A percentile compares a stretch with the other conserved stretches of the same genome.
phyloP scores from a whole-genome alignment of 352 stramenopile species.

The Phytophthora pisi region DNA sequence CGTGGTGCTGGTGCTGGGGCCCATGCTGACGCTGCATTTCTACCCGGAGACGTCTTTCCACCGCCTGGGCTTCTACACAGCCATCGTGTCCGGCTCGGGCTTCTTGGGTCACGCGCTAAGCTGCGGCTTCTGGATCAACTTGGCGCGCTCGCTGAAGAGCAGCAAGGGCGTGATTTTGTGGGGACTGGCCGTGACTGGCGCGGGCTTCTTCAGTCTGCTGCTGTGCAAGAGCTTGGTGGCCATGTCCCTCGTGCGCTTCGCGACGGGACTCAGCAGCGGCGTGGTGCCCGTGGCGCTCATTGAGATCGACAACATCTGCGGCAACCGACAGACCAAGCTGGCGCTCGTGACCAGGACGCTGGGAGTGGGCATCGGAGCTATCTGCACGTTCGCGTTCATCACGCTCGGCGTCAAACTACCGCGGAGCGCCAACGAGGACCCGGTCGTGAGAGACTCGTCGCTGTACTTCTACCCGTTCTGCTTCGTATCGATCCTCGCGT shows the following conservation, averaged over 20 bases:
- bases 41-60: constrained; percentile 77
- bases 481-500: constrained; percentile 76
- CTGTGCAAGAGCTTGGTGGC: constrained; percentile 78
- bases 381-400: constrained; percentile 58
- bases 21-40: constrained; percentile 81
- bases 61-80: constrained; percentile 79
- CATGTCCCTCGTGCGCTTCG: constrained; percentile 81
- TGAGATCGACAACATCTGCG: constrained; percentile 86
- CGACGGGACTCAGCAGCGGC: constrained; percentile 75
- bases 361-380: constrained; percentile 60
- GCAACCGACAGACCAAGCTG: constrained; percentile 72
- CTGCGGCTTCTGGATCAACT: constrained; percentile 83
- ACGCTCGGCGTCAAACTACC: constrained; percentile 56
- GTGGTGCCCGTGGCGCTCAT: constrained; percentile 77
- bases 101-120: constrained; percentile 75
- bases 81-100: constrained; percentile 65
- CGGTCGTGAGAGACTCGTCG: constrained; percentile 44
- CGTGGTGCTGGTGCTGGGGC: constrained; percentile 69
- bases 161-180: constrained; percentile 85
- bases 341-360: constrained; percentile 69
- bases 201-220: constrained; percentile 74
- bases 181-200: constrained; percentile 69
- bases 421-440: constrained; percentile 33
- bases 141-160: constrained; percentile 73
- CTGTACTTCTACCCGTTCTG: constrained; percentile 83